Evolutionary conservation across 2,329 filamentous ascomycete species (phyloP).

Genomic region (Diaporthe vexans): DNA sequence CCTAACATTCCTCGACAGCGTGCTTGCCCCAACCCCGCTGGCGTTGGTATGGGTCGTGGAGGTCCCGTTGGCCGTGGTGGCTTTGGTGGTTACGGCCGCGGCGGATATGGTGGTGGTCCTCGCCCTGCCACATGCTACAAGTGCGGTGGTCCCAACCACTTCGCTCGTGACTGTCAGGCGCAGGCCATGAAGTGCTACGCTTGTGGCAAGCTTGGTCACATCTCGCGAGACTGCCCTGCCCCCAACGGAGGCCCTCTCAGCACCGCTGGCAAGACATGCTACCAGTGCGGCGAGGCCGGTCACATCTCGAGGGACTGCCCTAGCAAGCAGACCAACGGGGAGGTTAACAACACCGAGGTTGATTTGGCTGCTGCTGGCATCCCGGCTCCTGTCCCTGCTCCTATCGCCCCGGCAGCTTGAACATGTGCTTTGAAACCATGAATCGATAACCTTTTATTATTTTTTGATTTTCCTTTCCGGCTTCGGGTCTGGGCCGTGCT

Average conservation of each 20-base stretch:
- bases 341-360: conserved; percentile 59
- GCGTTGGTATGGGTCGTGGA: conserved; percentile 73
- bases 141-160: conserved; percentile 93
- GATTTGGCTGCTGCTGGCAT: conserved; percentile 59
- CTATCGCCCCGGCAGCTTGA: conserved; percentile 60
- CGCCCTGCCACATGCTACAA: conserved; percentile 81
- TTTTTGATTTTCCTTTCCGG: background rate
- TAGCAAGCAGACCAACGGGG: conserved; percentile 72
- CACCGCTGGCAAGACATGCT: conserved; percentile 98
- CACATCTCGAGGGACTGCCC: conserved; percentile 98
- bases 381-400: conserved; percentile 52
- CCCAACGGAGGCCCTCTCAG: conserved; percentile 96
- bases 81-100: conserved; percentile 76
- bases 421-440: conserved; percentile 9
- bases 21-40: conserved; percentile 84
- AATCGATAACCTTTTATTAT: background rate
- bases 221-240: conserved; percentile 93
- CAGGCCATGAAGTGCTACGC: conserved; percentile 99
- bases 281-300: conserved; percentile 94
- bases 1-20: conserved; percentile 63
- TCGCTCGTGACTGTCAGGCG: conserved; percentile 97
- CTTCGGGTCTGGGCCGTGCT: background rate
- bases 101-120: conserved; percentile 80
- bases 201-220: conserved; percentile 95
- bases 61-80: conserved; percentile 79